phyloP scores from a whole-genome alignment of 2,329 filamentous ascomycete species.

The Fusarium dimerum region DNA sequence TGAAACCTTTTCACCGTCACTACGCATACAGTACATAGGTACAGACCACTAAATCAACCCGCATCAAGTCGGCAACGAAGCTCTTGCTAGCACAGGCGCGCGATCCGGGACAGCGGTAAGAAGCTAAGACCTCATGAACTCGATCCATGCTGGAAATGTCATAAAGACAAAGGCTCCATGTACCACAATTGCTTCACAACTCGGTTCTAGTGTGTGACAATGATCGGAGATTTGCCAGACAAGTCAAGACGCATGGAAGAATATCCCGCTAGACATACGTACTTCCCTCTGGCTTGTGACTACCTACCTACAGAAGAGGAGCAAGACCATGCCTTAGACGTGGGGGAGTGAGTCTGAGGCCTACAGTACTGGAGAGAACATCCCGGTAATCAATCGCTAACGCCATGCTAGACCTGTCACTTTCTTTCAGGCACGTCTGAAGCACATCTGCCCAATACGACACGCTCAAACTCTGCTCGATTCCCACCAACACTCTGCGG shows the following conservation, averaged over 20 bases:
- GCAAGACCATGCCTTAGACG: background rate
- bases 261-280: too few species aligned
- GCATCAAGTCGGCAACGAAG: slow-evolving; percentile 20
- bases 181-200: slow-evolving; percentile 12
- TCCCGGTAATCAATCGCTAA: background rate
- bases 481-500: too few species aligned
- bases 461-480: too few species aligned
- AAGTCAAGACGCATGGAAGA: background rate
- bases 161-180: slow-evolving; percentile 15
- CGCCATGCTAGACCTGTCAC: background rate
- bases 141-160: slow-evolving; percentile 24
- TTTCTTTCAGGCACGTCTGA: background rate
- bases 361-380: background rate
- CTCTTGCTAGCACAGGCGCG: slow-evolving; percentile 26
- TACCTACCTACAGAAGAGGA: background rate
- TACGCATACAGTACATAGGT: too few species aligned
- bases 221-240: slow-evolving; percentile 7
- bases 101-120: slow-evolving; percentile 29
- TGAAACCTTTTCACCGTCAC: slow-evolving; percentile 18
- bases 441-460: background rate
- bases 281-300: too few species aligned
- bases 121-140: slow-evolving; percentile 3
- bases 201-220: slow-evolving; percentile 6
- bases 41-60: slow-evolving; percentile 20
- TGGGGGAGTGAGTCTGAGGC: background rate